Evolutionary conservation across 352 stramenopile genomes (phyloP), one percentile per base, ranked within the genome.

Genomic region (Phytophthora foliorum): DNA sequence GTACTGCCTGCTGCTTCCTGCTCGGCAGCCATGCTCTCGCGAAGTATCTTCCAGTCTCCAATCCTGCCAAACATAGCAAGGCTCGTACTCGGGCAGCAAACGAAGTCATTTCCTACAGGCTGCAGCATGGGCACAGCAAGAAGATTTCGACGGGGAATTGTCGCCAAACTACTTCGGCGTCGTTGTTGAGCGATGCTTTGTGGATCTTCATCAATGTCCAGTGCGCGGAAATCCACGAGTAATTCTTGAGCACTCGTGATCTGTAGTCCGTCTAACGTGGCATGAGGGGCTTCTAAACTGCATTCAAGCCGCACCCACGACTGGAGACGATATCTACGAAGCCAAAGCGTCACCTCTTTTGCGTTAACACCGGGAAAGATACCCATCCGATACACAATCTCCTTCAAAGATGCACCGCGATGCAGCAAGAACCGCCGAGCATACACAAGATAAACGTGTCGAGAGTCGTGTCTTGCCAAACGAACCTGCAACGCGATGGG

Each of bases 21-120:
- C 44, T 81, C 66, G 6, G 63, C 65, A 49, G 67, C 49, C 36
- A 75, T 67, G 38, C 58, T 73, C 13, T 80, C 65, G 16, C 69
- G 61, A 24, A 77, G 19, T 14, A 67, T 39, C 16, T 82, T 80
- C 50, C 72, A 84, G 10, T 80, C 70, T 5, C 76, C 74, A 31
- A 60, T 83, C 14, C 42, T 50, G 10, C 68, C 50, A 42, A 85
- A 85, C 32, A 79, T 79, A 2, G 67, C 48, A 42, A 77, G 44
- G 55, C 68, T 80, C 6, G 48, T 14, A 46, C 51, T 45, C 19
- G 72, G 63, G 56, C 63, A 90, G 61, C 13, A 80, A 57, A 60
- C 57, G 55, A 91, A 93, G 16, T 93, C 86, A 57, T 93, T 93
- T 4, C 86, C 86, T 1, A 83, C 67, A 3, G 83, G 69, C 38